Conservation (phyloP, 2,329 filamentous ascomycete species). For the Neonectria sp. region DNA sequence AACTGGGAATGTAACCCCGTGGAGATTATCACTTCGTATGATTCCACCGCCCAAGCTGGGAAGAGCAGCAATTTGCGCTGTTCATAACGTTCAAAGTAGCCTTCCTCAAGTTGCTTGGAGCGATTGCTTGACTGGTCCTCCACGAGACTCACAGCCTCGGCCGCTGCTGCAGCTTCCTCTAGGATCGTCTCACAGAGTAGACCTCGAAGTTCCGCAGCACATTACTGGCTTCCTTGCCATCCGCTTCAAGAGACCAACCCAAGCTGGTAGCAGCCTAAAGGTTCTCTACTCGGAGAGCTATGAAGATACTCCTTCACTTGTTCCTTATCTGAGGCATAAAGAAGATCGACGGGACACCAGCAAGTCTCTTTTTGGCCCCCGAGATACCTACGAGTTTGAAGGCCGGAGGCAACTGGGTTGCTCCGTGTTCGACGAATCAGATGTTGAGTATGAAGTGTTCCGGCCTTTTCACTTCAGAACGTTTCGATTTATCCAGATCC, state of each 20-base stretch:
- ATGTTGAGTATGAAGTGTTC: not conserved
- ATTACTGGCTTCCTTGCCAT: not conserved
- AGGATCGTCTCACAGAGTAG: conserved; percentile 8
- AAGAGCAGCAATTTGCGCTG: not conserved
- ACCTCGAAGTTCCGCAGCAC: conserved; percentile 3
- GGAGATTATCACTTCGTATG: conserved; percentile 9
- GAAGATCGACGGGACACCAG: not conserved
- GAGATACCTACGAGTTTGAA: conserved; percentile 10
- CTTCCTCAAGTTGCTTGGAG: not conserved
- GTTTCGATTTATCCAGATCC: conserved; percentile 9
- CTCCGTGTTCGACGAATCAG: not conserved
- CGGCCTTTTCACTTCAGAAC: conserved; percentile 24
- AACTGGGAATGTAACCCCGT: conserved; percentile 5
- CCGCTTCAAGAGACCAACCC: not conserved
- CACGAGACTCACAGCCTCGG: not conserved
- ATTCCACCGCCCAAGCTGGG: not conserved
- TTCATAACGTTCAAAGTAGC: not conserved
- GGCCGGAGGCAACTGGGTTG: not conserved
- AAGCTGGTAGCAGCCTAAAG: not conserved
- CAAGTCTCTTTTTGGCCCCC: conserved; percentile 1
- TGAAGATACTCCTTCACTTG: not conserved
- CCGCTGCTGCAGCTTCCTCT: not conserved
- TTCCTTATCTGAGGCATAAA: not conserved
- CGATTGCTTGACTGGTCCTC: too few relatives aligned
- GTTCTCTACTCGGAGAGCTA: conserved; percentile 23